A percentile compares a stretch with the other conserved stretches of the same genome.
phyloP scores from a whole-genome alignment of 2,329 filamentous ascomycete genomes.

The Acarospora socialis region DNA sequence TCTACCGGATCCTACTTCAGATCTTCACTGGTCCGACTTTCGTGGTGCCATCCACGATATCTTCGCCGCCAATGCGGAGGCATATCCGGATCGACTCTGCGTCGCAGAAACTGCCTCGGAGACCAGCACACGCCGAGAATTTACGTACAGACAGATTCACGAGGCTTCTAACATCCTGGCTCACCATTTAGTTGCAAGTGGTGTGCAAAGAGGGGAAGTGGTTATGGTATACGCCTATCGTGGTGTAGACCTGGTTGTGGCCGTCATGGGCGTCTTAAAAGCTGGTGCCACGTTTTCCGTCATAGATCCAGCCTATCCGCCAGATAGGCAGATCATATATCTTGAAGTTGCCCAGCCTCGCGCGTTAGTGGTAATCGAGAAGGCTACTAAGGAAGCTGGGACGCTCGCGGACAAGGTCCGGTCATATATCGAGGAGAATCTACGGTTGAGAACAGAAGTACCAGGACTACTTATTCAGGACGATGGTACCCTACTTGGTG shows the following conservation, averaged over 20 bases:
- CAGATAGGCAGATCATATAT: slow-evolving; percentile 67
- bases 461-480: slow-evolving; percentile 59
- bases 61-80: slow-evolving; percentile 51
- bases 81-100: slow-evolving; percentile 53
- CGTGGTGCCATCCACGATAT: slow-evolving; percentile 55
- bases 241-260: slow-evolving; percentile 60
- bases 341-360: slow-evolving; percentile 65
- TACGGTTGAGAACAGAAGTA: slow-evolving; percentile 58
- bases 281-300: slow-evolving; percentile 50
- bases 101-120: slow-evolving; percentile 48
- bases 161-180: slow-evolving; percentile 70
- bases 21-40: slow-evolving; percentile 55
- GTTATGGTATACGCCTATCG: slow-evolving; percentile 87
- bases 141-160: slow-evolving; percentile 76
- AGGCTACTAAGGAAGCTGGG: slow-evolving; percentile 55
- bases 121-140: slow-evolving; percentile 45
- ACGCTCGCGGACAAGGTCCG: slow-evolving; percentile 44
- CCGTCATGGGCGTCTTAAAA: slow-evolving; percentile 59
- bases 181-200: slow-evolving; percentile 60
- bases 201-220: slow-evolving; percentile 66
- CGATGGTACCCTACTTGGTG: slow-evolving; percentile 59
- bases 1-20: slow-evolving; percentile 52
- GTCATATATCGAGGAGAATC: slow-evolving; percentile 56
- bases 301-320: slow-evolving; percentile 71
- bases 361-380: slow-evolving; percentile 58